Conservation (phyloP, 176 grass and related monocot species). For the Lolium perenne region DNA sequence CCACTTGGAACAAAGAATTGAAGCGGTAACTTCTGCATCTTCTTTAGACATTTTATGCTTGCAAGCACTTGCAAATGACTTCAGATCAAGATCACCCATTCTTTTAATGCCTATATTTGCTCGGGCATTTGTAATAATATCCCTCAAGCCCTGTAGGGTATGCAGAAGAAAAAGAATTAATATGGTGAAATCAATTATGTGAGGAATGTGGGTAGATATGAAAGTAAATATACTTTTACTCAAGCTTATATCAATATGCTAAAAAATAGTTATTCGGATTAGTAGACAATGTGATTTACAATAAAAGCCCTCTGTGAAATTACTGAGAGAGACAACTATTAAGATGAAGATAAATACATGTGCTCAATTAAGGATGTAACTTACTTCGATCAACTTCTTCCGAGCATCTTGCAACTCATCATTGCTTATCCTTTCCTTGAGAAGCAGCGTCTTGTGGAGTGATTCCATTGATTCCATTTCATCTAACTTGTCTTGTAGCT, state of each 20-base stretch:
- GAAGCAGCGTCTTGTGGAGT: constrained; percentile 47
- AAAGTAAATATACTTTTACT: background rate
- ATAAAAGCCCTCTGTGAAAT: background rate
- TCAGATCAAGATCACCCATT: constrained; percentile 68
- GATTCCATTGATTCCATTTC: constrained; percentile 52
- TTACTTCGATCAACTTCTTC: constrained; percentile 45
- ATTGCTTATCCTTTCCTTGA: constrained; percentile 60
- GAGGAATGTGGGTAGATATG: background rate
- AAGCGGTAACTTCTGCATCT: constrained; percentile 43
- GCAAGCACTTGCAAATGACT: constrained; percentile 53
- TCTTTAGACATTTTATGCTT: constrained; percentile 42
- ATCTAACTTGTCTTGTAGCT: constrained; percentile 58
- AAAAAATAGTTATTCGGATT: background rate
- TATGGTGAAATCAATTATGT: background rate
- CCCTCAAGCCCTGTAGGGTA: constrained; percentile 3
- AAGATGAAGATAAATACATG: no score
- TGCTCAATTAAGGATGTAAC: background rate
- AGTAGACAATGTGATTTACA: background rate
- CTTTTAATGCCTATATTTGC: constrained; percentile 53
- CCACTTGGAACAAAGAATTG: constrained; percentile 54
- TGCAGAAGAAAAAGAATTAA: constrained; percentile 9
- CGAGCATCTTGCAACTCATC: constrained; percentile 64
- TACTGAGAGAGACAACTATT: background rate
- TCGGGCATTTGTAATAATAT: background rate
- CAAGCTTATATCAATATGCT: background rate